Evolutionary conservation across 1,284 basidiomycete species (phyloP), one percentile per base, ranked within the genome.

Genomic region (Ganoderma meredithae): DNA sequence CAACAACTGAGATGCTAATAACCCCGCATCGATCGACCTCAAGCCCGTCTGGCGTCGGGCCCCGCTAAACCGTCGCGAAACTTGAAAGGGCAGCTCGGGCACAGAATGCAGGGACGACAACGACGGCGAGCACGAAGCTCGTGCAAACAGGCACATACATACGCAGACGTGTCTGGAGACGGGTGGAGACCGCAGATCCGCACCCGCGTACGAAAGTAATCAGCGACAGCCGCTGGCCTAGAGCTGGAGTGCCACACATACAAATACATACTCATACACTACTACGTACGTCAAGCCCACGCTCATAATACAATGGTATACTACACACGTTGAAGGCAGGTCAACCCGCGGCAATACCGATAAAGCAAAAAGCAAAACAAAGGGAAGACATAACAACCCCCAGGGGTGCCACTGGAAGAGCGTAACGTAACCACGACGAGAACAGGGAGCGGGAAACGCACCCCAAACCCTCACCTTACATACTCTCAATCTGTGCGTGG

Each of bases 381-480:
- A 15, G 12, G 27, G 52, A 25, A 31, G 5, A 52, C 27, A 31
- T 31, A 53, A 55, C 0, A 17, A 56, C 27, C 27, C 33, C 13
- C 1, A 3, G n/a, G 22, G 22, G 4, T 22, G 47, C 22, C 22
- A 22, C 2, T 8, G 25, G 47, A 6, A 10, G 8, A 25, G 47
- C 41, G 13, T 41, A 36, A 36, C 41, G 13, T 41, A 36, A 36
- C 6, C 43, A 47, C 17, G n/a, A n/a, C 22, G 47, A 25, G 22
- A 36, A 10, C 9, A 52, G 59, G 5, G 31, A 31, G 53, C 40
- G 25, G 13, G 25, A 17, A 44, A 15, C 33, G n/a, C 41, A 27
- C 17, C 19, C 25, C 40, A 22, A 10, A 12, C 7, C 36, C 64
- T 69, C 65, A 79, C 62, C 78, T 79, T 17, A 72, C 71, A 8